phyloP scores from a whole-genome alignment of 2,329 filamentous ascomycete genomes.

The Trichoderma atrobrunneum region DNA sequence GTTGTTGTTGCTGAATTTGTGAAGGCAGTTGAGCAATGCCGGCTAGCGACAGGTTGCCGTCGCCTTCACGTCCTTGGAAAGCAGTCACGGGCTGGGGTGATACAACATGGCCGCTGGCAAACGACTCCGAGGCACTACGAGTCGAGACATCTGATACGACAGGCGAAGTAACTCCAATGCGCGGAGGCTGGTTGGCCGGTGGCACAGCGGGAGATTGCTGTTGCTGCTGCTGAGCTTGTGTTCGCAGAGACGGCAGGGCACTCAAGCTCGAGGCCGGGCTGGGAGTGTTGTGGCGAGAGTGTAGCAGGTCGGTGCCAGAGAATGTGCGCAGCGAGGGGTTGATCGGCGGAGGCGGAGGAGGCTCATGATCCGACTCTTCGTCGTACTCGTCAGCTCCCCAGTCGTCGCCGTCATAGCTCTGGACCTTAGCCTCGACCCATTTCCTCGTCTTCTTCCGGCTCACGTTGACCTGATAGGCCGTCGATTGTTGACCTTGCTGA shows the following conservation, averaged over 20 bases:
- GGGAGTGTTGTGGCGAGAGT: slow-evolving; percentile 9
- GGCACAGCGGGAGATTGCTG: slow-evolving; percentile 5
- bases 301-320: slow-evolving; percentile 16
- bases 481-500: slow-evolving; percentile 24
- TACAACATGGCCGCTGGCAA: not conserved
- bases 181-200: not conserved
- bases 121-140: slow-evolving; percentile 9
- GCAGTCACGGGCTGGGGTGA: slow-evolving; percentile 15
- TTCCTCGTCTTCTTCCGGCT: slow-evolving; percentile 88
- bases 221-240: not conserved
- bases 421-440: slow-evolving; percentile 87
- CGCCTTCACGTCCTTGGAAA: not conserved
- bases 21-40: slow-evolving; percentile 4
- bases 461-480: slow-evolving; percentile 75
- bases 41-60: slow-evolving; percentile 10
- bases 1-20: slow-evolving; percentile 4
- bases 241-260: slow-evolving; percentile 8
- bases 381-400: slow-evolving; percentile 77
- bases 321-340: slow-evolving; percentile 13
- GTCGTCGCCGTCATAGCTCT: slow-evolving; percentile 88
- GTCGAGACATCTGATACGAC: slow-evolving; percentile 14
- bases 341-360: slow-evolving; percentile 21
- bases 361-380: slow-evolving; percentile 39
- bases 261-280: slow-evolving; percentile 9
- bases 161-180: slow-evolving; percentile 7